Base-by-base conservation (phyloP, 1,284 basidiomycete genomes). In the Sporisorium iseilematis-ciliati region DNA sequence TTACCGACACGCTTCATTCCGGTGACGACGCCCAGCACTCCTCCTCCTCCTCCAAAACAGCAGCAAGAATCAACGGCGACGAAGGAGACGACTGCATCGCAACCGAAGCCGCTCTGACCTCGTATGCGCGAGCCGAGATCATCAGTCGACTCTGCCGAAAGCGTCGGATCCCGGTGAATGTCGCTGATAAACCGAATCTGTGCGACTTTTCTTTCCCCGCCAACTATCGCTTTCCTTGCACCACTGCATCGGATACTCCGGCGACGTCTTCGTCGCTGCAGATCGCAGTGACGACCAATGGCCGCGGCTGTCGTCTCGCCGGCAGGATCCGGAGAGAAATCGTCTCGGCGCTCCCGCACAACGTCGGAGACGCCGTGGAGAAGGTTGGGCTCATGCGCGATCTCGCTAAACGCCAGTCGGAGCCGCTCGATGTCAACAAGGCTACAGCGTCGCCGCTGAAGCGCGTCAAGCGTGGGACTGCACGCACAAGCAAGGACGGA, bases 201-300 rank as follows among this genome's bases (percentile, higher is more conserved):
- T 97, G 93, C 85, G 94, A 97, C 82, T 97, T 93, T 84, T 91
- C 92, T 0, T 95, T 97, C 86, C 90, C 93, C 0, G 90, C 94
- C 0, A 90, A 91, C 0, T 93, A 97, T 82, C 92, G 95, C 5
- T 94, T 97, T 80, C 84, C 88, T 3, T 79, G 83, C 50, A 69
- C 65, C 48, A 51, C 55, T 20, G 42, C 57, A 6, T 20, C 41
- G 1, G 31, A 7, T 14, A 5, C 53, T 7, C 4, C 49, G 10
- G 41, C 63, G 5, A 23, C 61, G 5, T 61, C 60, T 0, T 80
- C 89, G 6, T 90, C 92, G 2, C 87, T 97, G 0, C 94, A 97
- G 82, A 86, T 99, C 12, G 93, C 92, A 0, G 89, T 98, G 1
- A 93, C 94, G 0, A 95, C 95, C 1, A 97, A 97, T 78, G 94